These are phyloP conservation scores for Pezicula radicicola DNA, from an alignment of 2,329 filamentous ascomycete species.

Conservation along the genomic window DNA sequence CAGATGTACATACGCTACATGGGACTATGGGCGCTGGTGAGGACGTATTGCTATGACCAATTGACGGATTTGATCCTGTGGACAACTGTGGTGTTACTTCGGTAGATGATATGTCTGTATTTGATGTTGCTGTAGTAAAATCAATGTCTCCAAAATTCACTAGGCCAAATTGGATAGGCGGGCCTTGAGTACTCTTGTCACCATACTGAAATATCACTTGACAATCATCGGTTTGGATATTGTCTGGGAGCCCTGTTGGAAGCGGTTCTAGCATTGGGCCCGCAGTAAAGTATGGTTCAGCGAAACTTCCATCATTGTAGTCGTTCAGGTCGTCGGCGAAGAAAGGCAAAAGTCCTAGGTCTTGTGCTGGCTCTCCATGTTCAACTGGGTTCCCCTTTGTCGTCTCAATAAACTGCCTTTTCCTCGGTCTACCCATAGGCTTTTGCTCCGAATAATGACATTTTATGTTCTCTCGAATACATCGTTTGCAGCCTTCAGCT, in stretches of 20 bases:
- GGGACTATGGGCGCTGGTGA: slow-evolving; percentile 1
- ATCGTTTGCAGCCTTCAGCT: slow-evolving; percentile 55
- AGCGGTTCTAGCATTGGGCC: neutral
- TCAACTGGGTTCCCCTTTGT: slow-evolving; percentile 8
- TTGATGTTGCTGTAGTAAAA: slow-evolving; percentile 1
- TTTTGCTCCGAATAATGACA: slow-evolving; percentile 65
- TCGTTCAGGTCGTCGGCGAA: slow-evolving; percentile 7
- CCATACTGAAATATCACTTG: slow-evolving; percentile 19
- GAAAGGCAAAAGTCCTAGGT: slow-evolving; percentile 12
- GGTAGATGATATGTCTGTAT: slow-evolving; percentile 1
- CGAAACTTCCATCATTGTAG: slow-evolving; percentile 6
- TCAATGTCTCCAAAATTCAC: slow-evolving; percentile 16
- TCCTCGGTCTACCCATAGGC: slow-evolving; percentile 63
- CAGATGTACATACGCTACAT: too few relatives aligned
- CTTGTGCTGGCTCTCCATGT: slow-evolving; percentile 3
- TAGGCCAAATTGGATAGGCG: slow-evolving; percentile 9
- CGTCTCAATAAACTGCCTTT: slow-evolving; percentile 40
- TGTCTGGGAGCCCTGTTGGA: neutral
- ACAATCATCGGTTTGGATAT: slow-evolving; percentile 4
- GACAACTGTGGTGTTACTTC: slow-evolving; percentile 5
- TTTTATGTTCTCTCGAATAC: slow-evolving; percentile 50
- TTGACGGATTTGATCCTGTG: slow-evolving; percentile 12
- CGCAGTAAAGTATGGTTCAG: slow-evolving; percentile 18
- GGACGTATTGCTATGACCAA: slow-evolving; percentile 10
- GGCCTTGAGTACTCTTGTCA: slow-evolving; percentile 8